These are phyloP conservation scores for Pyracantha coccinea DNA, from an alignment of 331 rosid genomes.

Conservation along the genomic window DNA sequence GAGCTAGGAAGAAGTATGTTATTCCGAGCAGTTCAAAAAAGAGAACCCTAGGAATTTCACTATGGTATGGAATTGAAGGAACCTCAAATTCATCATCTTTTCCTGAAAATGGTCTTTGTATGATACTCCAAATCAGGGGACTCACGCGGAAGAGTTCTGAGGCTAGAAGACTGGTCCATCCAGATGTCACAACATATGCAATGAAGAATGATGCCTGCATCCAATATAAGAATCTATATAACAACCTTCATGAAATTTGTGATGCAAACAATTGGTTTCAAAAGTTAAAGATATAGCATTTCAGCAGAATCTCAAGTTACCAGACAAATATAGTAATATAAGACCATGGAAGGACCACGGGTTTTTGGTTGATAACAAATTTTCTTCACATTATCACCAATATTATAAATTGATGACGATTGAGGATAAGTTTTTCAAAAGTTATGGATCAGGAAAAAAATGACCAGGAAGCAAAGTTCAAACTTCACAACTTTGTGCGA, in stretches of 20 bases:
- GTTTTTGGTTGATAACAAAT: background rate
- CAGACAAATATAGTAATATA: background rate
- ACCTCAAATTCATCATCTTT: constrained; percentile 38
- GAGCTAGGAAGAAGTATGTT: constrained; percentile 78
- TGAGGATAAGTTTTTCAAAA: background rate
- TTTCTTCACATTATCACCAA: background rate
- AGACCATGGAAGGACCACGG: background rate
- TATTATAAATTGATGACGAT: background rate
- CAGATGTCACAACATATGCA: constrained; percentile 71
- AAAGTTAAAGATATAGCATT: background rate
- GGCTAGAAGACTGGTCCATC: constrained; percentile 56
- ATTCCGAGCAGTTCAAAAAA: constrained; percentile 79
- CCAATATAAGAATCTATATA: constrained; percentile 12
- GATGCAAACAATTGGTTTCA: background rate
- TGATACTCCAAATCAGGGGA: constrained; percentile 33
- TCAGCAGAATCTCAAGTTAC: background rate
- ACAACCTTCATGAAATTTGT: background rate
- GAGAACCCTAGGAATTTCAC: constrained; percentile 54
- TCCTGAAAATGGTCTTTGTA: constrained; percentile 26
- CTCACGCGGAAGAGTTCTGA: constrained; percentile 57
- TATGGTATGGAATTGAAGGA: constrained; percentile 59
- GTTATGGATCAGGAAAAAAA: background rate
- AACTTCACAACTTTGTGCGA: background rate
- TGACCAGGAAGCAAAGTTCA: background rate
- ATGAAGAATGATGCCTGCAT: constrained; percentile 86